Evolutionary conservation across 1,284 basidiomycete genomes (phyloP), one percentile per base, ranked within the genome.

Genomic region (Melanopsichium pennsylvanicum): DNA sequence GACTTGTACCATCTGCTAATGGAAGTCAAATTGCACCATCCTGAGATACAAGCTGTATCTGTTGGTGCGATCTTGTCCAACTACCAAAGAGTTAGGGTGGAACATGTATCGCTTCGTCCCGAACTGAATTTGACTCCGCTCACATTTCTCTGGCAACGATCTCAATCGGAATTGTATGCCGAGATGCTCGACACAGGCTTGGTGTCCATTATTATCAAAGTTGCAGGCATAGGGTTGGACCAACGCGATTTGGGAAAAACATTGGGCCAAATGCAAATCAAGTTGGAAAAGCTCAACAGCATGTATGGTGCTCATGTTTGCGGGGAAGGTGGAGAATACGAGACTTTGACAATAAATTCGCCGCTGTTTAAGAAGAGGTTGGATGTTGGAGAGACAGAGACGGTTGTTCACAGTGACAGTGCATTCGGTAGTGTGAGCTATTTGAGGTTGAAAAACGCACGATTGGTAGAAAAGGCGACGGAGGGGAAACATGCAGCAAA

Each of bases 281-380:
- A 87, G 9, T 83, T 99, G 11, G 75, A 84, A 5, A 88, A 86
- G 61, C 84, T 99, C 67, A 90, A 94, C 80, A 76, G 83, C 4
- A 82, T 87, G 36, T 99, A 95, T 76, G 93, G 93, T 0, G 89
- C 91, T 0, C 96, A 99, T 81, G 87, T 96, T 1, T 97, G 94
- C 64, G 96, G 96, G 4, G 96, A 99, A 83, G 96, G 96, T 3
- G 96, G 96, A 2, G 96, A 99, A 83, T 99, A 97, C 81, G 96
- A 99, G 81, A 92, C 91, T 0, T 83, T 97, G 51, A 96, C 95
- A 1, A 83, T 95, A 18, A 92, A 97, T 74, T 91, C 89, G 59
- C 92, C 94, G 0, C 78, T 97, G 18, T 98, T 96, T 86, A 91
- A 90, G 70, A 85, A 86, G 40, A 85, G 86, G 11, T 89, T 99